A percentile compares a stretch with the other conserved stretches of the same genome.
Evolutionary conservation across 768 basidiomycete species (phyloP).

Genomic region (Hypsizygus marmoreus): DNA sequence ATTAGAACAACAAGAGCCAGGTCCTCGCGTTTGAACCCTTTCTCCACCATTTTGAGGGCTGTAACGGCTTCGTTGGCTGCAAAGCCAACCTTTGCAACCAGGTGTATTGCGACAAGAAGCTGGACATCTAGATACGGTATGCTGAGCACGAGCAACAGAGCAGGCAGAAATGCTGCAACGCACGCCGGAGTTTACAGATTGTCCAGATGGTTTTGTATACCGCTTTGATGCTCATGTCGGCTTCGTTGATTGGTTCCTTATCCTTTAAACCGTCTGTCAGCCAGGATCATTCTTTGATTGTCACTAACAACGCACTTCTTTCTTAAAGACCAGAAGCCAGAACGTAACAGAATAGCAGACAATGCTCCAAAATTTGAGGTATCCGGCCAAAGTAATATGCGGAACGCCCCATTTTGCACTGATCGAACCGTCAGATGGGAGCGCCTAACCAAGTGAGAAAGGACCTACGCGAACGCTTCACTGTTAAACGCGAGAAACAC

Average conservation of each 20-base stretch:
- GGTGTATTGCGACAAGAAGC: conserved; percentile 79
- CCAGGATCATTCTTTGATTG: neutral
- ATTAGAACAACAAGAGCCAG: conserved; percentile 93
- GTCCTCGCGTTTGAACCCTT: conserved; percentile 94
- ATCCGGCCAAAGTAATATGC: conserved; percentile 69
- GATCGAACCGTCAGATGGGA: neutral
- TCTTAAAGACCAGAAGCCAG: conserved; percentile 87
- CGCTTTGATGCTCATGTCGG: conserved; percentile 86
- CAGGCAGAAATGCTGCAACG: conserved; percentile 20
- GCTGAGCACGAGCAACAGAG: neutral
- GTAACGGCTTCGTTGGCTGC: conserved; percentile 92
- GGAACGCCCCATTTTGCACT: conserved; percentile 81
- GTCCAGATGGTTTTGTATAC: conserved; percentile 96
- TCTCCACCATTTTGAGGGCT: conserved; percentile 93
- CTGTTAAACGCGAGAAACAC: conserved; percentile 97
- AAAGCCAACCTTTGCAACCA: conserved; percentile 93
- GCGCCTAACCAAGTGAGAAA: neutral
- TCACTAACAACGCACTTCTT: conserved; percentile 60
- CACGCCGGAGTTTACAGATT: conserved; percentile 90
- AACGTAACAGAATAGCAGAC: conserved; percentile 83
- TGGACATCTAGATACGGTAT: conserved; percentile 73
- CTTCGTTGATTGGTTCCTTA: conserved; percentile 68
- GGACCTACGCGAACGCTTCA: conserved; percentile 79
- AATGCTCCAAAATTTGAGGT: conserved; percentile 85
- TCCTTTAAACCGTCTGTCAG: conserved; percentile 47